Evolutionary conservation across 352 stramenopile genomes (phyloP).

Genomic region (Pythium aristosporum): DNA sequence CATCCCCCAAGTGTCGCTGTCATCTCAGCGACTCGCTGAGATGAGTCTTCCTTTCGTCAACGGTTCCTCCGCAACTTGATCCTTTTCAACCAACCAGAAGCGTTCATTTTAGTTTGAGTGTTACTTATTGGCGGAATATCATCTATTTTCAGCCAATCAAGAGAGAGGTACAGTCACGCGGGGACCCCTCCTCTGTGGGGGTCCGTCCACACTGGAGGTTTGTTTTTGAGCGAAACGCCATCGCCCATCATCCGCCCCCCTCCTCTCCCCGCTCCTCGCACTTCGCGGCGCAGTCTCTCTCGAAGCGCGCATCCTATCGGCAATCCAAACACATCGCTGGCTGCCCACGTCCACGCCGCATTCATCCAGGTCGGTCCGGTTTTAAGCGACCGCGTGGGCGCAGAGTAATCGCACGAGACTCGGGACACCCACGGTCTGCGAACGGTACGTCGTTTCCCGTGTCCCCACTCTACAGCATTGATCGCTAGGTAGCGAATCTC

Average conservation of each 20-base stretch:
- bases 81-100: conserved; percentile 16
- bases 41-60: conserved; percentile 13
- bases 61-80: conserved; percentile 14
- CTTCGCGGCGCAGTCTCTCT: conserved; percentile 21
- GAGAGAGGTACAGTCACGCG: neutral
- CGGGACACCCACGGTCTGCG: too few relatives aligned
- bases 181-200: conserved; percentile 23
- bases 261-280: neutral
- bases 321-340: neutral
- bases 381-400: neutral
- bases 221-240: conserved; percentile 26
- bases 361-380: neutral
- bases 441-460: too few relatives aligned
- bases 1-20: too few relatives aligned
- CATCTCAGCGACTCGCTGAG: too few relatives aligned
- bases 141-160: conserved; percentile 22
- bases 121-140: conserved; percentile 20
- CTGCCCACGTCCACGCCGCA: neutral
- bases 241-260: conserved; percentile 19
- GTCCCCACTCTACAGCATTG: too few relatives aligned
- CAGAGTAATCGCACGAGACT: conserved; percentile 5
- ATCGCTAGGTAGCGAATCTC: too few relatives aligned
- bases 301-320: neutral
- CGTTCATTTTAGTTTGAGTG: neutral
- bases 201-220: conserved; percentile 26